Evolutionary conservation across 257 asterid genomes (phyloP).

Genomic region (Avicennia marina): DNA sequence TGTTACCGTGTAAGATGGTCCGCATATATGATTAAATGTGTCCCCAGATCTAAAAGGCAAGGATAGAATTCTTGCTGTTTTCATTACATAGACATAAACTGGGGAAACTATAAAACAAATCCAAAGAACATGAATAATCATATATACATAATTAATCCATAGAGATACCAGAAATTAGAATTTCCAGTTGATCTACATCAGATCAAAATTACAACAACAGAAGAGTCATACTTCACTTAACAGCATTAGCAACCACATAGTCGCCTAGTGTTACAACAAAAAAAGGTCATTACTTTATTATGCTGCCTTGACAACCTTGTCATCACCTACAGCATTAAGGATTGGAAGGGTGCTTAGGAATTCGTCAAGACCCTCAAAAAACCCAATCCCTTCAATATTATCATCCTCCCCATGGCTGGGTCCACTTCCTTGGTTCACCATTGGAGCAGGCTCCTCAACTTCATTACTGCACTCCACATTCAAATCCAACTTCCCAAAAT

Average conservation of each 20-base stretch:
- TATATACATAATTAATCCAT: slow-evolving; percentile 21
- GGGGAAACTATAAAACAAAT: neutral
- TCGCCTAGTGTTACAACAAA: slow-evolving; percentile 36
- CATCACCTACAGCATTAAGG: slow-evolving; percentile 74
- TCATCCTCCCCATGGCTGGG: slow-evolving; percentile 70
- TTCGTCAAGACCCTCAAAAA: slow-evolving; percentile 97
- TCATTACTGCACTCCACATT: slow-evolving; percentile 92
- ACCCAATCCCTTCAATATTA: slow-evolving; percentile 79
- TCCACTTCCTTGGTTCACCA: slow-evolving; percentile 51
- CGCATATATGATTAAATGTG: neutral
- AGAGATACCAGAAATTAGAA: slow-evolving; percentile 19
- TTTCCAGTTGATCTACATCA: slow-evolving; percentile 35
- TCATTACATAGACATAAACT: too few species aligned
- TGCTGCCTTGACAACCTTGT: slow-evolving; percentile 74
- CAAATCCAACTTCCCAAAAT: slow-evolving; percentile 73
- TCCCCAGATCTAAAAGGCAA: neutral
- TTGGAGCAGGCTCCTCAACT: slow-evolving; percentile 65
- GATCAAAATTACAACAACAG: slow-evolving; percentile 31
- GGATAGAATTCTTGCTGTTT: neutral
- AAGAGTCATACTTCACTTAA: slow-evolving; percentile 25
- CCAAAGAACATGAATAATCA: slow-evolving; percentile 12
- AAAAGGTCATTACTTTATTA: slow-evolving; percentile 37
- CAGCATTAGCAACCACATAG: slow-evolving; percentile 18
- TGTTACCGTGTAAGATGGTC: neutral
- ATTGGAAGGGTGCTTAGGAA: slow-evolving; percentile 88